Evolutionary conservation across 2,329 filamentous ascomycete genomes (phyloP).

Genomic region (Sclerotinia sclerotiorum): DNA sequence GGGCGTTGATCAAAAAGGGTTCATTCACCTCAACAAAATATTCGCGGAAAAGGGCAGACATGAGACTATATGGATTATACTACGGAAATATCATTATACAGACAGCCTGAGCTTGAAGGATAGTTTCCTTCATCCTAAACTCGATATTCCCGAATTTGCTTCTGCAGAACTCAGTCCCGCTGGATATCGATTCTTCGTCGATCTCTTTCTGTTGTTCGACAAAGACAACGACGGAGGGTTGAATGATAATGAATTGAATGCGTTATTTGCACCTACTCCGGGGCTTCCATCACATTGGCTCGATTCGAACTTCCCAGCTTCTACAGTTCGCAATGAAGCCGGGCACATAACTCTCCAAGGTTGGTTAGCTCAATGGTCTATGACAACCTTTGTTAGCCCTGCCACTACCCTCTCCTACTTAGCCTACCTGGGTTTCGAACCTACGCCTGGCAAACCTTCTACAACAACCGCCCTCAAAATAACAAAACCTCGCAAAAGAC

Average conservation of each 20-base stretch:
- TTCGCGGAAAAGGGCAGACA: constrained; percentile 97
- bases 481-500: constrained; percentile 85
- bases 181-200: constrained; percentile 96
- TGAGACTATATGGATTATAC: constrained; percentile 97
- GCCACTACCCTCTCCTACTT: constrained; percentile 95
- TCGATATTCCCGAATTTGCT: constrained; percentile 88
- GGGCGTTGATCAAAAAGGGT: constrained; percentile 80
- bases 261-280: constrained; percentile 89
- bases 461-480: constrained; percentile 86
- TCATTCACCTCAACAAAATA: constrained; percentile 88
- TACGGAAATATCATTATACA: constrained; percentile 93
- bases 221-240: constrained; percentile 96
- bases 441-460: constrained; percentile 70
- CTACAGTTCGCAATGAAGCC: constrained; percentile 91
- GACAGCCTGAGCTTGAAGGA: constrained; percentile 92
- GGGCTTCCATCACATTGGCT: constrained; percentile 84
- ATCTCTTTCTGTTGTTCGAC: constrained; percentile 91
- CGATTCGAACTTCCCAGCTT: constrained; percentile 86
- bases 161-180: constrained; percentile 92
- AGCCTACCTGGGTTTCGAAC: constrained; percentile 93
- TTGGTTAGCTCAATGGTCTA: constrained; percentile 98
- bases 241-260: constrained; percentile 79
- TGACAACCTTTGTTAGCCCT: constrained; percentile 96
- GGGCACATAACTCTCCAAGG: constrained; percentile 95
- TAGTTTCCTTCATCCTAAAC: constrained; percentile 86